phyloP scores from a whole-genome alignment of 2,329 filamentous ascomycete species.

The Aspergillus nomiae region DNA sequence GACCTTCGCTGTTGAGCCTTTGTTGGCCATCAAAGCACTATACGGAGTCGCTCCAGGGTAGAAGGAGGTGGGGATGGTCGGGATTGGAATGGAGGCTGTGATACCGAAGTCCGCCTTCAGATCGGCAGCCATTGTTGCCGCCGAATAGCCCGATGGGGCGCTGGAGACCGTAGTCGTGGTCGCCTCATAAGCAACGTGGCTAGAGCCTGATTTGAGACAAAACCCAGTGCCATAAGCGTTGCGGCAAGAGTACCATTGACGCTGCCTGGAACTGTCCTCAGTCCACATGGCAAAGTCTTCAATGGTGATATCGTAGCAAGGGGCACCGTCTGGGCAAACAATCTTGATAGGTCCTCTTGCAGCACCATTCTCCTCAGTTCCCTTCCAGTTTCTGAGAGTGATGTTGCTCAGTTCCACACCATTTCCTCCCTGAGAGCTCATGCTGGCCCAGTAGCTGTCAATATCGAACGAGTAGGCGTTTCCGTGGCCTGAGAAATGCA shows the following conservation, averaged over 20 bases:
- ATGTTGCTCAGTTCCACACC: constrained; percentile 58
- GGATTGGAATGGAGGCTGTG: constrained; percentile 23
- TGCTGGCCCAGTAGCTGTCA: constrained; percentile 55
- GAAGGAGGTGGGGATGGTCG: constrained; percentile 27
- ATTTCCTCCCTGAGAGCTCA: constrained; percentile 44
- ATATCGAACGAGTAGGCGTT: constrained; percentile 62
- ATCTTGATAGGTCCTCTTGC: constrained; percentile 57
- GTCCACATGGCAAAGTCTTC: constrained; percentile 53
- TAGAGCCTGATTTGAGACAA: constrained; percentile 43
- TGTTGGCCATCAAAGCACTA: constrained; percentile 21
- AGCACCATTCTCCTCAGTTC: constrained; percentile 52
- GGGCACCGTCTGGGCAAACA: constrained; percentile 52
- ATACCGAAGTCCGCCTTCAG: constrained; percentile 25
- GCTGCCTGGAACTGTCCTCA: constrained; percentile 19
- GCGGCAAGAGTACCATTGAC: constrained; percentile 46
- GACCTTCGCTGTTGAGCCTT: not conserved
- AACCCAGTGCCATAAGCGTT: constrained; percentile 53
- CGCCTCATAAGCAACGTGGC: constrained; percentile 19
- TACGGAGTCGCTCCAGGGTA: constrained; percentile 34
- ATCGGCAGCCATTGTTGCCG: constrained; percentile 27
- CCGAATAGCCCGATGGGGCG: constrained; percentile 28
- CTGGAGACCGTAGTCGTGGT: constrained; percentile 23
- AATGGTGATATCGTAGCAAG: constrained; percentile 56
- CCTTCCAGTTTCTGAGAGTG: constrained; percentile 58
- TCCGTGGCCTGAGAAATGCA: constrained; percentile 46